These are phyloP conservation scores for Volvox carteri DNA, from an alignment of 163 green algal species.

Conservation along the genomic window DNA sequence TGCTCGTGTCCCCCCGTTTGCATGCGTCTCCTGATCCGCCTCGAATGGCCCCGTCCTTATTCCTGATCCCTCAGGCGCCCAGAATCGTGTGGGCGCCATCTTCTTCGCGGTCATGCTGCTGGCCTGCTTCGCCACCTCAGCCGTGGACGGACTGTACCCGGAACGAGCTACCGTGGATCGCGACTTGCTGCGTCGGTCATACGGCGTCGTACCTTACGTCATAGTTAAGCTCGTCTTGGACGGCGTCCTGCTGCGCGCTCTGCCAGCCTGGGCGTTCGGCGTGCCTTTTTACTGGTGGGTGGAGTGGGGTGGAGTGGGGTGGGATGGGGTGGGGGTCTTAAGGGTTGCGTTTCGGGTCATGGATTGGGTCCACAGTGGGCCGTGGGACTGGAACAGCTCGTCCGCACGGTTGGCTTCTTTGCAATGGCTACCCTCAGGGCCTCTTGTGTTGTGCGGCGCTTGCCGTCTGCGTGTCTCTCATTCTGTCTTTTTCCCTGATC, in stretches of 20 bases:
- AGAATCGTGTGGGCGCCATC: constrained; percentile 73
- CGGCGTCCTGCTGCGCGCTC: constrained; percentile 71
- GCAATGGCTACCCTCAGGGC: no score
- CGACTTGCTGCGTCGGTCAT: constrained; percentile 64
- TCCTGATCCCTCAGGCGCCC: constrained; percentile 41
- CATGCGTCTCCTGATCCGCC: no score
- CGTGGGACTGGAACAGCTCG: no score
- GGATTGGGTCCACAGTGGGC: no score
- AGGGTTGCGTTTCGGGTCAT: not conserved
- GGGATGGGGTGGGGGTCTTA: not conserved
- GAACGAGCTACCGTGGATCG: constrained; percentile 67
- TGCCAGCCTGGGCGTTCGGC: constrained; percentile 69
- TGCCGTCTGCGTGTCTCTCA: no score
- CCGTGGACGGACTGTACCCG: constrained; percentile 72
- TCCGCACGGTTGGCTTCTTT: no score
- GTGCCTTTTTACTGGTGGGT: constrained; percentile 72
- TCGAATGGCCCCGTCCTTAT: no score
- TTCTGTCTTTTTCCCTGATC: no score
- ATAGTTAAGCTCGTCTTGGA: constrained; percentile 76
- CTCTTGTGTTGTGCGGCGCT: no score
- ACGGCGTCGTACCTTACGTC: constrained; percentile 67
- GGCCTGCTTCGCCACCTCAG: constrained; percentile 72
- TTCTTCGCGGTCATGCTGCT: constrained; percentile 81
- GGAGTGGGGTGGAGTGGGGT: not conserved
- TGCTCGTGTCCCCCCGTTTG: no score